phyloP scores from a whole-genome alignment of 2,329 filamentous ascomycete genomes.

The Xylaria sp. region DNA sequence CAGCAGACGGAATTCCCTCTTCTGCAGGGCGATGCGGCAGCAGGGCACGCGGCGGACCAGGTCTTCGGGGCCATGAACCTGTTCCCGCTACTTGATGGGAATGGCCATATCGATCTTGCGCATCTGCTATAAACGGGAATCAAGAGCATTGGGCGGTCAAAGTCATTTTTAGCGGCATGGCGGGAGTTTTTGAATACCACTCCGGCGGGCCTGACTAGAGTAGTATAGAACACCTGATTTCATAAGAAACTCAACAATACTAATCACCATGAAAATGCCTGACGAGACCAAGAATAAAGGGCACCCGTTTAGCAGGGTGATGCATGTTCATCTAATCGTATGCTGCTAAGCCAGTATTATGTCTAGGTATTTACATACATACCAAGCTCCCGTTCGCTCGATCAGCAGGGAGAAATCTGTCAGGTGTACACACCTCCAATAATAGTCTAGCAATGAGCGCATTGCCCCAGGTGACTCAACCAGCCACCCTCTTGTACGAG shows the following conservation, averaged over 20 bases:
- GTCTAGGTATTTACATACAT: background rate
- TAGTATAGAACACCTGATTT: background rate
- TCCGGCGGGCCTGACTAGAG: background rate
- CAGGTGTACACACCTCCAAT: background rate
- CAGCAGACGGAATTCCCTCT: conserved; percentile 42
- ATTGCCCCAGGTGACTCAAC: background rate
- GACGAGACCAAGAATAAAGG: background rate
- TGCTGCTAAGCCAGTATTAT: background rate
- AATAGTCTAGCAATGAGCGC: background rate
- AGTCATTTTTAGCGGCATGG: background rate
- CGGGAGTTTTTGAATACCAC: background rate
- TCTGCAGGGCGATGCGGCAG: conserved; percentile 39
- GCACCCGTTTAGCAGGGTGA: background rate
- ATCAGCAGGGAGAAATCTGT: background rate
- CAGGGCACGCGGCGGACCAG: conserved; percentile 50
- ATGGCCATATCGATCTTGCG: conserved; percentile 63
- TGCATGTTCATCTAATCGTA: background rate
- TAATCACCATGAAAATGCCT: background rate
- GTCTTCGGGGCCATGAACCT: conserved; percentile 58
- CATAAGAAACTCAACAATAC: background rate
- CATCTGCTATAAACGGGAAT: conserved; percentile 37
- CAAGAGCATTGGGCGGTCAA: background rate
- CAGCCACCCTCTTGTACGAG: background rate
- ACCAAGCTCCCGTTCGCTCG: background rate
- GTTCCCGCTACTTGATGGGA: conserved; percentile 61